These are phyloP conservation scores for Lactarius pseudohatsudake DNA, from an alignment of 768 basidiomycete species.

Conservation along the genomic window DNA sequence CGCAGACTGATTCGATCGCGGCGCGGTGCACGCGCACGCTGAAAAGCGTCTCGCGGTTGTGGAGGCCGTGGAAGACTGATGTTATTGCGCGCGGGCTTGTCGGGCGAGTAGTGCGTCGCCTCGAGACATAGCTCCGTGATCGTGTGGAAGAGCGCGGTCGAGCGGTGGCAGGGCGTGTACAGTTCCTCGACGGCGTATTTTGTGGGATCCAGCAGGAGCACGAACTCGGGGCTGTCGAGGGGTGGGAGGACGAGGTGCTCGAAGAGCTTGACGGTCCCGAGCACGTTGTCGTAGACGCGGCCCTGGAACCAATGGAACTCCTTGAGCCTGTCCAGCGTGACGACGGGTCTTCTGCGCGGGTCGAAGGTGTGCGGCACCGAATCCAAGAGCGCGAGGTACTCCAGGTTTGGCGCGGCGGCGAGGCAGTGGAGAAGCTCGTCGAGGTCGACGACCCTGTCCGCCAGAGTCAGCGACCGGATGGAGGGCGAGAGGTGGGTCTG, in stretches of 20 bases:
- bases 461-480: slow-evolving; percentile 15
- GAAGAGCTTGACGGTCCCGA: slow-evolving; percentile 25
- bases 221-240: slow-evolving; percentile 5
- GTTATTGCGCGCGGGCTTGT: slow-evolving; percentile 16
- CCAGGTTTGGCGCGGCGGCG: slow-evolving; percentile 16
- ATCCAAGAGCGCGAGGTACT: slow-evolving; percentile 17
- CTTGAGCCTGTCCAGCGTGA: background rate
- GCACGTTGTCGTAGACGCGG: slow-evolving; percentile 10
- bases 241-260: slow-evolving; percentile 18
- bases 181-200: background rate
- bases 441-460: slow-evolving; percentile 14
- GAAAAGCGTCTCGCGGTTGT: slow-evolving; percentile 12
- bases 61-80: slow-evolving; percentile 21
- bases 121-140: slow-evolving; percentile 19
- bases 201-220: slow-evolving; percentile 15
- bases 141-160: background rate
- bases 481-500: slow-evolving; percentile 7
- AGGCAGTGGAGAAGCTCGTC: slow-evolving; percentile 16
- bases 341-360: background rate
- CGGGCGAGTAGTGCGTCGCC: slow-evolving; percentile 9
- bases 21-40: slow-evolving; percentile 11
- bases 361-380: slow-evolving; percentile 19
- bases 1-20: slow-evolving; percentile 1
- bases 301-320: slow-evolving; percentile 24
- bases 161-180: slow-evolving; percentile 11